Base-by-base conservation (phyloP, 1,284 basidiomycete species). In the Neotropicomus parvogracilis region DNA sequence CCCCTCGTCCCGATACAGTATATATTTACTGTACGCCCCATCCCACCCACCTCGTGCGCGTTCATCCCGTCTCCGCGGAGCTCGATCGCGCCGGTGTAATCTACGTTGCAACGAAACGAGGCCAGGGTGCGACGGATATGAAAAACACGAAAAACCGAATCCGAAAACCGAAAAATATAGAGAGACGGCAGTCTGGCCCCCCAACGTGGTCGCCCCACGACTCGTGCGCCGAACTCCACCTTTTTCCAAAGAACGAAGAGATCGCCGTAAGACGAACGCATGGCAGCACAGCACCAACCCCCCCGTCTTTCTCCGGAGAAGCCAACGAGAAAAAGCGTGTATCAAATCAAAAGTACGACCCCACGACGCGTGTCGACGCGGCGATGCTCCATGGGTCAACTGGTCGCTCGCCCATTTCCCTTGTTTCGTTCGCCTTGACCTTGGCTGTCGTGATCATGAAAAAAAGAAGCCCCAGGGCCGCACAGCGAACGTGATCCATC, bases 51-150 rank as follows among this genome's bases (percentile, higher is more conserved):
- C 24, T 8, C 8, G 24, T 24, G 24, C 24, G 8, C 8, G 8
- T 8, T 24, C 24, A 8, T 8, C 24, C 24, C 4, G 24, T 24
- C 24, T 24, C 24, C 24, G 24, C 24, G 24, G 24, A 24, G 24
- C 73, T 70, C 4, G 75, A 72, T 47, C 77, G 75, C 40, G 72
- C 58, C 9, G 72, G 68, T n/a, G 62, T 83, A 81, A 61, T 83
- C 80, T 80, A 48, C 8, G 17, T 28, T 40, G 24, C 8, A 24
- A 24, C 24, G 24, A 24, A 24, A 24, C 24, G 24, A 16, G 6
- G 32, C 16, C 28, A 29, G 28, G 14, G 35, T n/a, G 6, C 14
- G 40, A n/a, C 40, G 63, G 63, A 61, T 42, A 65, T 65, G 61
- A 56, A 24, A 24, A 24, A 24, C 24, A 24, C 24, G 24, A 24